These are phyloP conservation scores for Eragrostis nindensis DNA, from an alignment of 176 grass and related monocot species.

Conservation along the genomic window DNA sequence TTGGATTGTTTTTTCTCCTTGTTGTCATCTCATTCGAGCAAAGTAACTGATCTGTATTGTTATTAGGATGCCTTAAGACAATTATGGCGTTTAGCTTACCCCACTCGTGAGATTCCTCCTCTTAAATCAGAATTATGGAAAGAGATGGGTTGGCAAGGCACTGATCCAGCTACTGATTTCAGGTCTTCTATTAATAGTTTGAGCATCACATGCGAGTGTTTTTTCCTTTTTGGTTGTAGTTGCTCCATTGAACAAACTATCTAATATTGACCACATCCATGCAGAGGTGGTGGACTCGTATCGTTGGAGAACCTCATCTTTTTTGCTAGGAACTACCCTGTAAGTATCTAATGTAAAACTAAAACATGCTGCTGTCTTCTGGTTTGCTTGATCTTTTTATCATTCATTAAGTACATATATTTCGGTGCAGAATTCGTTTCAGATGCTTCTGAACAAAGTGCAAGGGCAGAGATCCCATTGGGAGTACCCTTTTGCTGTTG, in stretches of 20 bases:
- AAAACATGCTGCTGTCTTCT: background rate
- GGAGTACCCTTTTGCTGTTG: constrained; percentile 98
- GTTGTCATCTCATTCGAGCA: constrained; percentile 17
- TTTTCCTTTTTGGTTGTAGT: constrained; percentile 8
- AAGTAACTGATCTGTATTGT: constrained; percentile 29
- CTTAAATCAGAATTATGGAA: constrained; percentile 98
- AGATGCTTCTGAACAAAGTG: constrained; percentile 75
- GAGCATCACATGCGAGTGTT: background rate
- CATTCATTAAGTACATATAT: background rate
- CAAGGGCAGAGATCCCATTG: constrained; percentile 82
- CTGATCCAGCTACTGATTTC: constrained; percentile 94
- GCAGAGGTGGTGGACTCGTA: constrained; percentile 86
- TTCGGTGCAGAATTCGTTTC: constrained; percentile 66
- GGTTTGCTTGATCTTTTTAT: background rate
- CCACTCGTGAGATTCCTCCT: constrained; percentile 64
- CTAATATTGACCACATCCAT: constrained; percentile 15
- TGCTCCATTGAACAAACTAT: constrained; percentile 24
- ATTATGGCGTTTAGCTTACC: constrained; percentile 86
- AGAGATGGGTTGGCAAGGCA: constrained; percentile 99
- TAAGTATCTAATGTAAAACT: constrained; percentile 34
- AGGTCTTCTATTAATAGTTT: constrained; percentile 53
- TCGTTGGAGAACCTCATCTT: constrained; percentile 96
- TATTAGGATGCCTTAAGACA: constrained; percentile 84
- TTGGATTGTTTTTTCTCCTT: background rate
- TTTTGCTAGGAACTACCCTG: constrained; percentile 84